These are phyloP conservation scores for Chaetomiaceae sp. DNA, from an alignment of 2,329 filamentous ascomycete species.

Conservation along the genomic window DNA sequence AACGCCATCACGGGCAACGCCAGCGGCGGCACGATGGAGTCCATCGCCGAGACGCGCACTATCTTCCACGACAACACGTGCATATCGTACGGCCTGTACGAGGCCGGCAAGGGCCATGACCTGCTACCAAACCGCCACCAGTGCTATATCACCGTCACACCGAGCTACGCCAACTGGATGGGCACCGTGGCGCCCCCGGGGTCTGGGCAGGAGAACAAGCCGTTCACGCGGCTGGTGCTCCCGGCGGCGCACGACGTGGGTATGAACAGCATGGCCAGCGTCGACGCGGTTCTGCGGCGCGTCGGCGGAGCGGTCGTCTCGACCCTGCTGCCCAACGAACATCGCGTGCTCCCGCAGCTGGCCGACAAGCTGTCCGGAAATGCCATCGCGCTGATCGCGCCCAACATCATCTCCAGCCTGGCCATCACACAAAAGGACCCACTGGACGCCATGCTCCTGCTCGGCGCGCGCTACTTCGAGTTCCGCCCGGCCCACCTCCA, in stretches of 20 bases:
- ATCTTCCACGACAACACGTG: conserved; percentile 28
- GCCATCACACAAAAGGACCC: conserved; percentile 48
- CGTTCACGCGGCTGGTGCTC: conserved; percentile 41
- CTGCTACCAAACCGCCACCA: conserved; percentile 39
- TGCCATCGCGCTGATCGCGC: conserved; percentile 31
- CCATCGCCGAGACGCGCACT: conserved; percentile 31
- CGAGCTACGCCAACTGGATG: conserved; percentile 42
- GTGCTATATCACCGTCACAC: conserved; percentile 42
- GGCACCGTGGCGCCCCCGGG: conserved; percentile 36
- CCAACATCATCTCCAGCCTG: conserved; percentile 42
- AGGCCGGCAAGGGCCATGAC: conserved; percentile 38
- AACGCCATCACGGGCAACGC: conserved; percentile 42
- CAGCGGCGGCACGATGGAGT: conserved; percentile 37
- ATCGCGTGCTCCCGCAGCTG: conserved; percentile 23
- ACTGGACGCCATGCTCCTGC: conserved; percentile 38
- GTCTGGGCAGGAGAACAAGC: conserved; percentile 35
- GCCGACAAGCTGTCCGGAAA: conserved; percentile 27
- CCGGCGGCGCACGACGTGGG: conserved; percentile 45
- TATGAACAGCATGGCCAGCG: conserved; percentile 47
- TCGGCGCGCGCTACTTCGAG: conserved; percentile 49
- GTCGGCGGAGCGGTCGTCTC: conserved; percentile 31
- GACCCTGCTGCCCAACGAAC: conserved; percentile 26
- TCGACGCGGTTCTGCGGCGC: conserved; percentile 36
- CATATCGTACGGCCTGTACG: conserved; percentile 44
- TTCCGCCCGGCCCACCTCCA: conserved; percentile 47